Evolutionary conservation across 106 monocot species (phyloP), one percentile per base, ranked within the genome.

Genomic region (Dendrobium huoshanense): DNA sequence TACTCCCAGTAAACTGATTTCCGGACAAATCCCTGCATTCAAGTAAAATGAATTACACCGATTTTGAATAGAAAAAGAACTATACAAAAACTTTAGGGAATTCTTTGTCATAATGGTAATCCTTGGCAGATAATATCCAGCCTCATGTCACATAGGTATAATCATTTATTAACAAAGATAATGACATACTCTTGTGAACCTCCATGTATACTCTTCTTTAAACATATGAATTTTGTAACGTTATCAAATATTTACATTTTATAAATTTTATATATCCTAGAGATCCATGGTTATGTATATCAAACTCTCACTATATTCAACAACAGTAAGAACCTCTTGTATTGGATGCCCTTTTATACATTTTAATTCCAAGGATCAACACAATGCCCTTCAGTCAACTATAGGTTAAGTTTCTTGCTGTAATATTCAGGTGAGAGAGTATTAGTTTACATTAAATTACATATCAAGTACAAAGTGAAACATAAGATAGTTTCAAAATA

Each of bases 1-100:
- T 92, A 49, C 80, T 80, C 17, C 97, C 97, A 55, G 89, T 82
- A 72, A 95, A 87, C 80, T 88, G 86, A 86, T 98, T 98, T 77
- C 82, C 78, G 42, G 97, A 98, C 79, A 98, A 84, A 84, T 98
- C 97, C 82, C 97, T 98, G 81, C 51, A 75, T 4, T 40, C n/a
- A 85, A 65, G 4, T 51, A 73, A 74, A 72, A 73, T 73, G 78
- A 75, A 47, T 4, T 41, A 80, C 37, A 10, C 11, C 7, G 44
- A 1, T 25, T 76, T 51, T 49, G 4, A 42, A 43, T n/a, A 20
- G 43, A 44, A 7, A 42, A 74, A 44, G 74, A 74, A 74, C n/a
- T 10, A 13, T 44, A 74, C n/a, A n/a, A 37, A 37, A 70, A 70
- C 9, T 70, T 15, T 70, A 70, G 10, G 16, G 33, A 70, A 70